Evolutionary conservation across 208 protist species (phyloP).

Genomic region (Acanthamoeba castellanii): DNA sequence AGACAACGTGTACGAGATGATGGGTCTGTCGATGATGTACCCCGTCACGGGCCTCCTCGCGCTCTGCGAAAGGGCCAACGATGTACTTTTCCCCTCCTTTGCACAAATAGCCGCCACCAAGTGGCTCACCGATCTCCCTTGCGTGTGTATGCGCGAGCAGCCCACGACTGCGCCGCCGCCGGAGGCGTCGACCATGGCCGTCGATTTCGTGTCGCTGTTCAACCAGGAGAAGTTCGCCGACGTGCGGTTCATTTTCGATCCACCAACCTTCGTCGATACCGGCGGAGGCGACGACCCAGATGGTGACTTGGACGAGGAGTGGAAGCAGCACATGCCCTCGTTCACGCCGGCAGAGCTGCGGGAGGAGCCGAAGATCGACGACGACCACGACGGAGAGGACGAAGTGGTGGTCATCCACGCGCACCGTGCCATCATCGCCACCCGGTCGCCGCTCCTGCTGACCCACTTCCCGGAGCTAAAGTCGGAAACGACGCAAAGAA

Average conservation of each 20-base stretch:
- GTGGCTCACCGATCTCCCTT: too few relatives aligned
- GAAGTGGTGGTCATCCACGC: constrained; percentile 7
- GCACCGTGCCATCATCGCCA: constrained; percentile 27
- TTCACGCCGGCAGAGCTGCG: not conserved
- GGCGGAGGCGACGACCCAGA: not conserved
- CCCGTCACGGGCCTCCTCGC: not conserved
- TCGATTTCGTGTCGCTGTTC: not conserved
- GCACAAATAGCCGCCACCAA: not conserved
- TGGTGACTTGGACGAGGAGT: not conserved
- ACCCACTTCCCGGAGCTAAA: not conserved
- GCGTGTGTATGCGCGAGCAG: not conserved
- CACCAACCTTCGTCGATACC: not conserved
- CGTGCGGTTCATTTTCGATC: not conserved
- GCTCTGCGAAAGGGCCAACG: not conserved
- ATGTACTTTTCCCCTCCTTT: not conserved
- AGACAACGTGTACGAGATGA: constrained; percentile 59
- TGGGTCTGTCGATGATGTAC: constrained; percentile 38
- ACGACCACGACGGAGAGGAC: not conserved
- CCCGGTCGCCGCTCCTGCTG: constrained; percentile 16
- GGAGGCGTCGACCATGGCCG: not conserved
- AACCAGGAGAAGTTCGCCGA: constrained; percentile 23
- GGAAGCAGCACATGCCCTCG: not conserved
- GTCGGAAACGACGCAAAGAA: not conserved
- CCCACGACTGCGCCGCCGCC: not conserved
- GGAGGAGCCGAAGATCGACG: not conserved